Conservation (phyloP, 768 basidiomycete genomes). For the Lactifluus echinatus region DNA sequence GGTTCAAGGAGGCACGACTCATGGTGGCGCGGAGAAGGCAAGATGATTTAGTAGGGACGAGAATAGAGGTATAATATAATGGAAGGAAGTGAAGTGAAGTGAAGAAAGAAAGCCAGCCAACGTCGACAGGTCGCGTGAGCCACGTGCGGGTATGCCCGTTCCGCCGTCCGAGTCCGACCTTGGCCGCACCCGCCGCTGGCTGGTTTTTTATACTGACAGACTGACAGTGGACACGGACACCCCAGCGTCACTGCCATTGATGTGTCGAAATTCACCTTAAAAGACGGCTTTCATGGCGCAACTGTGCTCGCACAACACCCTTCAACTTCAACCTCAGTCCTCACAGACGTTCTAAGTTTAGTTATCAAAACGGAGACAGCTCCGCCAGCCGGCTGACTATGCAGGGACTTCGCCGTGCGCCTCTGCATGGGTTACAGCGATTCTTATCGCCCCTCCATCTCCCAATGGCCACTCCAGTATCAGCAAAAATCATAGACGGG, state of each 20-base stretch:
- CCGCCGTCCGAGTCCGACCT: too few species aligned
- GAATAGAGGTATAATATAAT: slow-evolving; percentile 11
- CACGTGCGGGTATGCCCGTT: not conserved
- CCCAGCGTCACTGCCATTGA: too few species aligned
- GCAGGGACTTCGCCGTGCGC: not conserved
- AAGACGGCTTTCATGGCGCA: not conserved
- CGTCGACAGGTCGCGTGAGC: slow-evolving; percentile 7
- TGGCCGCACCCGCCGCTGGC: too few species aligned
- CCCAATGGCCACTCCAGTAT: slow-evolving; percentile 24
- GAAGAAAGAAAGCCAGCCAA: not conserved
- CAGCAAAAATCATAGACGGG: slow-evolving; percentile 69
- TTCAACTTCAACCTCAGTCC: not conserved
- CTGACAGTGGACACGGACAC: too few species aligned
- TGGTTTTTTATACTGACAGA: too few species aligned
- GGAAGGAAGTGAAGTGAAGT: too few species aligned
- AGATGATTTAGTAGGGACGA: slow-evolving; percentile 9
- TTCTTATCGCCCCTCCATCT: not conserved
- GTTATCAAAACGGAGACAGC: not conserved
- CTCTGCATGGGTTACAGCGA: not conserved
- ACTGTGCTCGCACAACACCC: not conserved
- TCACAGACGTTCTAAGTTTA: not conserved
- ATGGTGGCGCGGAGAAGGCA: slow-evolving; percentile 29
- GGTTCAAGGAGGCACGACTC: slow-evolving; percentile 43
- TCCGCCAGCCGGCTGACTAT: not conserved
- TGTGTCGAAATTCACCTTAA: too few species aligned